These are phyloP conservation scores for Aspergillus alliaceus DNA, from an alignment of 2,329 filamentous ascomycete genomes.

Conservation along the genomic window DNA sequence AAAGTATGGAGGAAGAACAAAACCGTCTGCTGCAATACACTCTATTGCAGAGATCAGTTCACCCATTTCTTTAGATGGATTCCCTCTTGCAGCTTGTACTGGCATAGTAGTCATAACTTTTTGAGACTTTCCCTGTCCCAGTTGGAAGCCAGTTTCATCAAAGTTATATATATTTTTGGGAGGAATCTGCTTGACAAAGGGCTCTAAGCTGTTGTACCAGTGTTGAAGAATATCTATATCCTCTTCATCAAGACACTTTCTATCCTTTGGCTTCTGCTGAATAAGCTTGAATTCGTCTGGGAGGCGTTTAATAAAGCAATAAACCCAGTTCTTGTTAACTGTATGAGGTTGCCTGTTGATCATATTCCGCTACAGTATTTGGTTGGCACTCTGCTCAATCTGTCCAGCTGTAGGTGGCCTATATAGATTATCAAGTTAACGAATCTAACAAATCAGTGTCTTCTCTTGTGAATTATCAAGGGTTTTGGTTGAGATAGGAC, in stretches of 20 bases:
- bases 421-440: neutral
- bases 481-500: neutral
- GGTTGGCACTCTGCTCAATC: neutral
- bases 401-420: neutral
- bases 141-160: neutral
- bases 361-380: neutral
- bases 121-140: neutral
- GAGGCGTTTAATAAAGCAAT: neutral
- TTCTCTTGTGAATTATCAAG: neutral
- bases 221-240: no score
- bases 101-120: neutral
- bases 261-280: neutral
- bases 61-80: neutral
- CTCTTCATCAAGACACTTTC: neutral
- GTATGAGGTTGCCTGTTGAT: neutral
- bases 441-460: neutral
- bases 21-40: neutral
- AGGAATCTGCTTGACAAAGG: no score
- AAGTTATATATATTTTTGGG: no score
- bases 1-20: neutral
- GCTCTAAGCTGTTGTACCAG: no score
- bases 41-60: neutral
- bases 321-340: no score
- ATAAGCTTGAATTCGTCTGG: neutral
- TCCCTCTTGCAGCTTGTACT: neutral